Conservation (phyloP, 2,329 filamentous ascomycete species). For the Colletotrichum sp. region DNA sequence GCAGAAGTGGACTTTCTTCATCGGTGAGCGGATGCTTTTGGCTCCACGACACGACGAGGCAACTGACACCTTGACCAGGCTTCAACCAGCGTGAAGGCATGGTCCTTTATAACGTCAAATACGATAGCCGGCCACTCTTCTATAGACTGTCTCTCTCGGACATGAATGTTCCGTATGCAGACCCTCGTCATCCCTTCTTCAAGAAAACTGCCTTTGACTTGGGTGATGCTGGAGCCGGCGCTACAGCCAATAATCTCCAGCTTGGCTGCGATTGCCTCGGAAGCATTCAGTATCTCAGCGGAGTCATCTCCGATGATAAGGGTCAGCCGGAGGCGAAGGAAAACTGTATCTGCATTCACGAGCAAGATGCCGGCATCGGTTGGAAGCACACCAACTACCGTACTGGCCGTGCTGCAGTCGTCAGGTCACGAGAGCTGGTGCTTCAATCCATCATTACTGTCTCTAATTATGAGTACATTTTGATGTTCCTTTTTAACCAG, state of each 20-base stretch:
- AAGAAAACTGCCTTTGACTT: constrained; percentile 72
- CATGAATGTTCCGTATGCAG: constrained; percentile 68
- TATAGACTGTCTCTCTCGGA: constrained; percentile 63
- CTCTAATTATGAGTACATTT: constrained; percentile 74
- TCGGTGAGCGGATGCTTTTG: constrained; percentile 28
- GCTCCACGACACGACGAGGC: neutral
- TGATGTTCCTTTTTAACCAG: constrained; percentile 69
- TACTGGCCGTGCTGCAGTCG: constrained; percentile 65
- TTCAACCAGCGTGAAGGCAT: constrained; percentile 66
- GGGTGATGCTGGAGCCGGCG: constrained; percentile 68
- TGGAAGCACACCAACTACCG: constrained; percentile 77
- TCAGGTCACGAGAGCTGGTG: constrained; percentile 66
- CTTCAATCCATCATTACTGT: constrained; percentile 72
- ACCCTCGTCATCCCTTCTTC: constrained; percentile 68
- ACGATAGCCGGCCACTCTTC: constrained; percentile 61
- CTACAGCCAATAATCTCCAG: constrained; percentile 68
- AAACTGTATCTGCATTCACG: constrained; percentile 72
- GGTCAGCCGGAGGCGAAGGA: constrained; percentile 58
- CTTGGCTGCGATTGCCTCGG: constrained; percentile 74
- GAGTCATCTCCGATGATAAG: constrained; percentile 54
- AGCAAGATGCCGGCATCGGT: constrained; percentile 71
- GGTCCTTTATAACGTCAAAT: constrained; percentile 63
- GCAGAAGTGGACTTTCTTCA: constrained; percentile 59
- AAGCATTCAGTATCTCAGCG: constrained; percentile 62
- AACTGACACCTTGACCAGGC: constrained; percentile 26